Percentiles rank a stretch among this genome's conserved stretches.
Conservation (phyloP, 176 grass and related monocot species). For the Tillandsia fasciculata region DNA sequence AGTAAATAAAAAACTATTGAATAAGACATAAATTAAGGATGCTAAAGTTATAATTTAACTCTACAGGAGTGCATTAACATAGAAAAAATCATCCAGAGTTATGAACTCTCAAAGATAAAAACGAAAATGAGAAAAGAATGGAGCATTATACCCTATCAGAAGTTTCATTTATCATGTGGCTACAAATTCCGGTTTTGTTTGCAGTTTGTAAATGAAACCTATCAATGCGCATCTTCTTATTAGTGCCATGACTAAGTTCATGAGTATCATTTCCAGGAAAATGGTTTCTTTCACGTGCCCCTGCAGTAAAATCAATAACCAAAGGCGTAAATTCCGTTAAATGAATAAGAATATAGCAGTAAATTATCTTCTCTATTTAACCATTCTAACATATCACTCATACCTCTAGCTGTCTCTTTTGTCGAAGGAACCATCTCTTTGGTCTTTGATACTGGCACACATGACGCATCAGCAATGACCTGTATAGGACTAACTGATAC, state of each 20-base stretch:
- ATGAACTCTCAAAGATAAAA: neutral
- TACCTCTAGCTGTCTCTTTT: conserved; percentile 43
- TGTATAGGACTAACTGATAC: conserved; percentile 19
- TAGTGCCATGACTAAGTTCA: conserved; percentile 27
- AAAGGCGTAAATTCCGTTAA: neutral
- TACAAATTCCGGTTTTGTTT: conserved; percentile 26
- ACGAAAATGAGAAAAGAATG: conserved; percentile 1
- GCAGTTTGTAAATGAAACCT: conserved; percentile 15
- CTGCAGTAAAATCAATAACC: conserved; percentile 16
- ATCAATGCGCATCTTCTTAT: conserved; percentile 28
- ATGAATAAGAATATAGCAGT: conserved; percentile 14
- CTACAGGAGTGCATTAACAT: neutral
- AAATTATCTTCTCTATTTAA: conserved; percentile 3
- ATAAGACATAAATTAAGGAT: neutral
- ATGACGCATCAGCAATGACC: conserved; percentile 19
- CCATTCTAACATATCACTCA: conserved; percentile 11
- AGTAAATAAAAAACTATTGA: neutral
- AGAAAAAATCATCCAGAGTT: neutral
- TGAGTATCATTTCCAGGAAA: conserved; percentile 21
- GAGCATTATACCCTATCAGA: conserved; percentile 34
- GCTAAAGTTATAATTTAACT: neutral
- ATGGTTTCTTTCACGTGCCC: conserved; percentile 21
- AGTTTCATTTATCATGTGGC: conserved; percentile 18
- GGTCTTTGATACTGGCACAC: conserved; percentile 14
- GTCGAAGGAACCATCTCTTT: conserved; percentile 1